Base-by-base conservation (phyloP, 164 flowering plant species). In the Vitis labrusca region DNA sequence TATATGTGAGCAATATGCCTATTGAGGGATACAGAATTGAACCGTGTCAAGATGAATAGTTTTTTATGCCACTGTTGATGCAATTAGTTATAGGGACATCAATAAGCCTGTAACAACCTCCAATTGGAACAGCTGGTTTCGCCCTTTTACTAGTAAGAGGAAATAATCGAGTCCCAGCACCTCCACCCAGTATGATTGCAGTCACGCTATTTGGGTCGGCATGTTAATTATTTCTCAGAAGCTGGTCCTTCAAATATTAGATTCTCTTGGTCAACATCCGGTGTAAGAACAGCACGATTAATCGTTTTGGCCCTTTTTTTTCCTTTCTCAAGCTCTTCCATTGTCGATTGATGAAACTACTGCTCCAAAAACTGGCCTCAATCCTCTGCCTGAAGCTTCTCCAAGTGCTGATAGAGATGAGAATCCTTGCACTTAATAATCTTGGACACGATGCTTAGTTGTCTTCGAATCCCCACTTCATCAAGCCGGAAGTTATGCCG, bases 21-120 rank as follows among this genome's bases (percentile, higher is more conserved):
- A 60, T 92, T 90, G 73, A 92, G 92, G 66, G 97, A 92, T 70
- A 87, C 88, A 11, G 95, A 92, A 69, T 92, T 92, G 69, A 89
- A 92, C 80, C 90, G 95, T n/a, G 97, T 92, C n/a, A 92, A 63
- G 23, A 92, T 80, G 72, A 90, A 92, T 50, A 92, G 90, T 83
- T 92, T 92, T 61, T 78, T 53, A 92, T 88, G 62, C 95, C 93
- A 77, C 97, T 90, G 71, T 92, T 92, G 66, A 92, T 90, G 85
- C 95, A 92, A 72, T 92, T 92, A 68, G 95, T 92, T 95, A 92
- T 90, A 5, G 97, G 93, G 23, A 92, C 82, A 77, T 92, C 97
- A 16, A 92, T 90, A 55, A 92, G 82, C 84, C 97, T 80, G 71
- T 90, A 92, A 68, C 92, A 84, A 13, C 95, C 95, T 66, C 95